Evolutionary conservation across 768 basidiomycete species (phyloP), one percentile per base, ranked within the genome.

Genomic region (Lactarius quietus): DNA sequence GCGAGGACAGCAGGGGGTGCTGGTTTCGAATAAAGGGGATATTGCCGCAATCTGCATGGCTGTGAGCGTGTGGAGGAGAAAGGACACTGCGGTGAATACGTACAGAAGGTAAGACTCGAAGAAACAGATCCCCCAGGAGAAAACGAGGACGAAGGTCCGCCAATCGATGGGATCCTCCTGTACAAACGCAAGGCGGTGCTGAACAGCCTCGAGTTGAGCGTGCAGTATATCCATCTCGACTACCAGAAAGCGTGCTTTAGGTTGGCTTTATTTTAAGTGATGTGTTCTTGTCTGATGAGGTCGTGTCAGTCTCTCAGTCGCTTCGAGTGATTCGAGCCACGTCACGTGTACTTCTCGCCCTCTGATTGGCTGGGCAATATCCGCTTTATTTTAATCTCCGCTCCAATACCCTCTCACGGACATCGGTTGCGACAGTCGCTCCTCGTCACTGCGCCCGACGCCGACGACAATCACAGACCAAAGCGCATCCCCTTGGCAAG

Each of bases 21-120:
- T 0, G 80, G 82, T 71, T 88, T 93, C 9, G 86, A 87, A 74
- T 94, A 95, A 54, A 92, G 79, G 3, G 92, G 92, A 71, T 92
- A 90, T 75, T 98, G 95, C 9, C 94, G 88, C 52, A 89, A 73
- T 75, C 82, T 84, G 60, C 28, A 23, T 28, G 20, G 6, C 10
- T 2, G 39, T 36, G 39, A 41, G n/a, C 15, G 26, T 48, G 43
- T 17, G 12, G 57, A 28, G 23, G 66, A n/a, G 18, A 6, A 57
- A 57, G 62, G 45, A 57, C 26, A 53, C 26, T 56, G 9, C 10
- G 23, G 43, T 48, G 61, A 35, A 33, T 5, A 82, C 92, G 70
- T 71, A 96, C 94, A 92, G 73, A 43, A 98, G 82, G 74, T 92
- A 95, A 1, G 87, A 86, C 74, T 98, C 95, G 67, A 95, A 96